phyloP scores from a whole-genome alignment of 805 yeast genomes.

The Metschnikowia shivogae region DNA sequence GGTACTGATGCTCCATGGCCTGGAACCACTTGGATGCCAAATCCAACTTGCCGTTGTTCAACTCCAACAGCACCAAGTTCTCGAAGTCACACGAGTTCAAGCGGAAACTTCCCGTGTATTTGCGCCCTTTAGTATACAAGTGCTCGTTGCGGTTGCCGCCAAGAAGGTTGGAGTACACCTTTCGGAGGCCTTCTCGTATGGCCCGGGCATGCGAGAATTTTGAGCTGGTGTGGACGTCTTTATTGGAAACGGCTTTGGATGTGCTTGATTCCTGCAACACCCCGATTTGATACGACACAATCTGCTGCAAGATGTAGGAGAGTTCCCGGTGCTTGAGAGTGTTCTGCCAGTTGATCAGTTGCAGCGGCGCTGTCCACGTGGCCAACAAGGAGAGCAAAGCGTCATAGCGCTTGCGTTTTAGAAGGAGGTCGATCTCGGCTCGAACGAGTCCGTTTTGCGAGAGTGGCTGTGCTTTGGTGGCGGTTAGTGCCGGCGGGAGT shows the following conservation, averaged over 20 bases:
- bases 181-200: constrained; percentile 13
- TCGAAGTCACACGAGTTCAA: constrained; percentile 29
- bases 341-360: constrained; percentile 8
- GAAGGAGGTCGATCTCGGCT: constrained; percentile 10
- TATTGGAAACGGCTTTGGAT: constrained; percentile 1
- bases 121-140: constrained; percentile 7
- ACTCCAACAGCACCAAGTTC: constrained; percentile 34
- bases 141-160: constrained; percentile 3
- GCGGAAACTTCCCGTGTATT: not conserved
- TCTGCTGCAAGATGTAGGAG: constrained; percentile 9
- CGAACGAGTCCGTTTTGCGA: not conserved
- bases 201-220: constrained; percentile 11
- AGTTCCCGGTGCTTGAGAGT: constrained; percentile 12
- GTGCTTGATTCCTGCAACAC: constrained; percentile 10
- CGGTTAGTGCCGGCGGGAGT: not conserved
- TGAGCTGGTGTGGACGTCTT: not conserved
- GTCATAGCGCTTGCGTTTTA: constrained; percentile 7
- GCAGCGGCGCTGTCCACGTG: constrained; percentile 11
- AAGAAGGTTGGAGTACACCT: constrained; percentile 15
- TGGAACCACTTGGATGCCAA: constrained; percentile 39
- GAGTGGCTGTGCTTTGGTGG: not conserved
- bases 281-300: constrained; percentile 13
- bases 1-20: constrained; percentile 26
- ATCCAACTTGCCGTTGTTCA: constrained; percentile 34
- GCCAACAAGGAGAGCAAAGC: constrained; percentile 7